Evolutionary conservation across 1,139 yeast species (phyloP).

Genomic region (Zygosaccharomyces pseudobailii): DNA sequence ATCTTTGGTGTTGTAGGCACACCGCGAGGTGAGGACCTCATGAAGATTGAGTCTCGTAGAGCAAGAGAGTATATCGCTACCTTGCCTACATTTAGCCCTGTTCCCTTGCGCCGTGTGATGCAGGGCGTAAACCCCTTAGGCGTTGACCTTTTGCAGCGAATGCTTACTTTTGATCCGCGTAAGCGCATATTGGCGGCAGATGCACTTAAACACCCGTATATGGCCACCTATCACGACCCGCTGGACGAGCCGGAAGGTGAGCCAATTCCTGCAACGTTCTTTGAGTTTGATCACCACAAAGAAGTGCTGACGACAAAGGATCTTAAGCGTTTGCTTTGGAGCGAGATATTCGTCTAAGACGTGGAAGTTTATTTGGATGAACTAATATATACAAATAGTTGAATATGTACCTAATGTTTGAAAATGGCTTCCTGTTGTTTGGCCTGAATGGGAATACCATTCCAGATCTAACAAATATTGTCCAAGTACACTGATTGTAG

Average conservation of each 20-base stretch:
- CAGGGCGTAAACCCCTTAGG: constrained; percentile 61
- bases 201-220: constrained; percentile 79
- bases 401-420: not conserved
- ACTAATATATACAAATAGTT: not conserved
- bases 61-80: constrained; percentile 83
- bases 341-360: constrained; percentile 39
- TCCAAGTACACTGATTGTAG: too few species aligned
- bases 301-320: constrained; percentile 67
- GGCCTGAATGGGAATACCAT: too few species aligned
- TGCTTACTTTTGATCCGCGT: constrained; percentile 76
- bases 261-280: constrained; percentile 71
- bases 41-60: constrained; percentile 71
- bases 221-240: constrained; percentile 74
- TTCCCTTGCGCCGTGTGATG: constrained; percentile 51
- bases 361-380: not conserved
- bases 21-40: constrained; percentile 77
- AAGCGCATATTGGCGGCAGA: constrained; percentile 74
- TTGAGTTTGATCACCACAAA: constrained; percentile 74
- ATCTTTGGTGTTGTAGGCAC: constrained; percentile 90
- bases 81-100: constrained; percentile 55
- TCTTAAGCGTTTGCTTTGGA: constrained; percentile 63
- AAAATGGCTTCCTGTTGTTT: too few species aligned
- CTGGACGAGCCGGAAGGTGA: constrained; percentile 76
- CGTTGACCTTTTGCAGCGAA: constrained; percentile 66
- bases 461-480: too few species aligned